phyloP scores from a whole-genome alignment of 2,329 filamentous ascomycete genomes.

The Fonsecaea erecta region DNA sequence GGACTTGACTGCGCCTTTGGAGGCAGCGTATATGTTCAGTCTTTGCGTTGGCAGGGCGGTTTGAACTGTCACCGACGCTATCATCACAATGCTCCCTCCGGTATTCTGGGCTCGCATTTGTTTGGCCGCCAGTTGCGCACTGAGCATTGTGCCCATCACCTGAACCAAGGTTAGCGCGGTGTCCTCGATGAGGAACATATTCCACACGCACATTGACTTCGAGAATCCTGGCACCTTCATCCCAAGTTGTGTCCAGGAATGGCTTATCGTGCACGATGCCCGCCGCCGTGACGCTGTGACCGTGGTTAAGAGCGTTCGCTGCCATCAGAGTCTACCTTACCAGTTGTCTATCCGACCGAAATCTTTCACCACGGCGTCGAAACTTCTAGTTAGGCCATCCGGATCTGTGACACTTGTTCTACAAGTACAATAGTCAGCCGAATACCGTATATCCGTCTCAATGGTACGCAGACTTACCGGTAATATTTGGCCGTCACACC shows the following conservation, averaged over 20 bases:
- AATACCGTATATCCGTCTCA: background rate
- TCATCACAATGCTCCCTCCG: slow-evolving; percentile 34
- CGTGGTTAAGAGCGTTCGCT: background rate
- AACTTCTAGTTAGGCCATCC: slow-evolving; percentile 7
- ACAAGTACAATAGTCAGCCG: slow-evolving; percentile 41
- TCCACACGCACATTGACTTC: slow-evolving; percentile 50
- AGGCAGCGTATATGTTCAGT: slow-evolving; percentile 42
- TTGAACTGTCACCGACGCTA: slow-evolving; percentile 33
- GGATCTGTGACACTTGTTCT: slow-evolving; percentile 29
- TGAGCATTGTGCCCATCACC: slow-evolving; percentile 51
- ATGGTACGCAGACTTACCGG: slow-evolving; percentile 5
- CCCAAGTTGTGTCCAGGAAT: slow-evolving; percentile 52
- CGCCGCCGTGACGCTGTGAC: slow-evolving; percentile 25
- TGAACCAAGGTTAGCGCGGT: slow-evolving; percentile 50
- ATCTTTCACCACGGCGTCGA: slow-evolving; percentile 23
- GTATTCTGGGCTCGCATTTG: slow-evolving; percentile 59
- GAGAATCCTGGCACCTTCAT: slow-evolving; percentile 48
- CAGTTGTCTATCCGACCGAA: slow-evolving; percentile 32
- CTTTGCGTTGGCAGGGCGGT: slow-evolving; percentile 41
- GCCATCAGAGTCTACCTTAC: slow-evolving; percentile 8
- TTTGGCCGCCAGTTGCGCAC: slow-evolving; percentile 55
- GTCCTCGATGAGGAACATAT: slow-evolving; percentile 39
- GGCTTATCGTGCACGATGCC: slow-evolving; percentile 53
- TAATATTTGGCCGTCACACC: slow-evolving; percentile 24
- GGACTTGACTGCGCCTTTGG: slow-evolving; percentile 51